Conservation (phyloP, 306 rosid genomes). For the Castanea sativa region DNA sequence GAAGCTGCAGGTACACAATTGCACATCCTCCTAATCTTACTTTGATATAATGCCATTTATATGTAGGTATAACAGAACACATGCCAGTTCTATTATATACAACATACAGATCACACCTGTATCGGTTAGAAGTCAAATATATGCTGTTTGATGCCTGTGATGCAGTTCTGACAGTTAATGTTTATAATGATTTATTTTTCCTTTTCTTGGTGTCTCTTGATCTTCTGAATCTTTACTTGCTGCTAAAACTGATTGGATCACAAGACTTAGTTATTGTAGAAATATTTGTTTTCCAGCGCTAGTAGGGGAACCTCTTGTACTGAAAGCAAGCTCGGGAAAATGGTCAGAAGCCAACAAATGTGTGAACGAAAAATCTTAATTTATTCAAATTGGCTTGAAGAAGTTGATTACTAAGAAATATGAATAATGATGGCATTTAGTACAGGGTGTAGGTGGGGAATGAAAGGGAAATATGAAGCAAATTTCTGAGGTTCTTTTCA, state of each 20-base stretch:
- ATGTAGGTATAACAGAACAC: not conserved
- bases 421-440: not conserved
- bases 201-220: not conserved
- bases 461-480: not conserved
- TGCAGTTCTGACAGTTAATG: not conserved
- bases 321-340: not conserved
- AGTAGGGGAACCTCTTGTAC: not conserved
- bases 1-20: slow-evolving; percentile 91
- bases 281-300: not conserved
- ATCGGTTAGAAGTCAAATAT: not conserved
- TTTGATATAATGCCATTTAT: not conserved
- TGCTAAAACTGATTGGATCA: not conserved
- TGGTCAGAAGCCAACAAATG: not conserved
- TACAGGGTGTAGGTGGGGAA: not conserved
- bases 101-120: not conserved
- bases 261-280: not conserved
- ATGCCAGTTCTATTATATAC: not conserved
- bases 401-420: not conserved
- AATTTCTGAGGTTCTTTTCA: not conserved
- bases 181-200: not conserved
- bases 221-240: not conserved
- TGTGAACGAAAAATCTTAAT: not conserved
- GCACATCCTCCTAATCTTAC: not conserved
- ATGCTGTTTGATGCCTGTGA: not conserved
- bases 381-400: not conserved